Evolutionary conservation across 768 basidiomycete species (phyloP).

Genomic region (Boletales sp.): DNA sequence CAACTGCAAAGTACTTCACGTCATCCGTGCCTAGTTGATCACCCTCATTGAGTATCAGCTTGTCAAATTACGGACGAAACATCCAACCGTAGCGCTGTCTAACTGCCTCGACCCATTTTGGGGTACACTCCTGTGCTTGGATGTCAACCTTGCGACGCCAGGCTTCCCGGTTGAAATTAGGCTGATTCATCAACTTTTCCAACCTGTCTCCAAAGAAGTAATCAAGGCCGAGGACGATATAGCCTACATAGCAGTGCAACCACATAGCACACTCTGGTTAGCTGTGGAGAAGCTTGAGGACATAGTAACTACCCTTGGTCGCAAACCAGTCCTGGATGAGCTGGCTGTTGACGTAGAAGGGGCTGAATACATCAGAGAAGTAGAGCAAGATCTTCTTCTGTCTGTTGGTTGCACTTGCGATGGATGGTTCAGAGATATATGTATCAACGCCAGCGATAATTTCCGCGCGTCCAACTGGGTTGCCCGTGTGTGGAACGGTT

Average conservation of each 20-base stretch:
- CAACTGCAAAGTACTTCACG: constrained; percentile 44
- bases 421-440: constrained; percentile 48
- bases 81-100: constrained; percentile 44
- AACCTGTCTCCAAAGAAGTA: constrained; percentile 63
- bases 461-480: constrained; percentile 37
- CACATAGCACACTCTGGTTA: not conserved
- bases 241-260: constrained; percentile 37
- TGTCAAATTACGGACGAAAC: not conserved
- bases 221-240: constrained; percentile 55
- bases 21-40: constrained; percentile 17
- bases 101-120: constrained; percentile 52
- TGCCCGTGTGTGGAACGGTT: constrained; percentile 50
- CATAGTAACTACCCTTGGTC: constrained; percentile 41
- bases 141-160: constrained; percentile 40
- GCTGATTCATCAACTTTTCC: constrained; percentile 35
- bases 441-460: constrained; percentile 41
- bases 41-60: not conserved
- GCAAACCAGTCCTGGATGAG: constrained; percentile 66
- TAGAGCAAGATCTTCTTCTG: constrained; percentile 51
- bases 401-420: not conserved
- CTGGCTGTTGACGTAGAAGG: constrained; percentile 55
- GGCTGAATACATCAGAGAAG: constrained; percentile 58
- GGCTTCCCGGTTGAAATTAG: constrained; percentile 33
- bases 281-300: no score
- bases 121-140: constrained; percentile 38